Conservation (phyloP, 345 rosid genomes). For the Eucalyptus albens region DNA sequence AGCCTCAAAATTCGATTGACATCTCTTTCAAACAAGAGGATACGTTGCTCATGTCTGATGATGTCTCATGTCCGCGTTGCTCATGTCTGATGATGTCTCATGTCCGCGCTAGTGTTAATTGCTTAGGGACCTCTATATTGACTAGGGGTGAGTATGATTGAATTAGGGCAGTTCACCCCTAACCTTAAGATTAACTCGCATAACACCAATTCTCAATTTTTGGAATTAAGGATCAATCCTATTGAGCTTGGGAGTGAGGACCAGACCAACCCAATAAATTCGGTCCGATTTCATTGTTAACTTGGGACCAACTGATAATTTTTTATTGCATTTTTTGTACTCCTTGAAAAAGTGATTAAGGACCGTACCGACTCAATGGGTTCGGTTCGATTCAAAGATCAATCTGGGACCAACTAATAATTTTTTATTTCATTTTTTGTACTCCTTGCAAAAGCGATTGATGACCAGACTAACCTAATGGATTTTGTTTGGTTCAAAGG, state of each 20-base stretch:
- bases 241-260: too few relatives aligned
- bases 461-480: too few relatives aligned
- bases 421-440: too few relatives aligned
- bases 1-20: not conserved
- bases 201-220: too few relatives aligned
- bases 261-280: rapidly evolving
- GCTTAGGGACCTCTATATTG: not conserved
- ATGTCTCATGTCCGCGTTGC: not conserved
- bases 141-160: not conserved
- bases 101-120: not conserved
- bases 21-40: not conserved
- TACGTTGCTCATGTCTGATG: not conserved
- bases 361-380: rapidly evolving
- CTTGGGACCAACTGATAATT: too few relatives aligned
- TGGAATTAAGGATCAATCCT: too few relatives aligned
- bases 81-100: not conserved
- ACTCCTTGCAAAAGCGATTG: too few relatives aligned
- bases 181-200: too few relatives aligned
- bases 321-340: too few relatives aligned
- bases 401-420: rapidly evolving
- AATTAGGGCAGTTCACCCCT: rapidly evolving
- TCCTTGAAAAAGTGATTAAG: too few relatives aligned
- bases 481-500: rapidly evolving
- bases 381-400: too few relatives aligned
- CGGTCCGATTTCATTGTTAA: too few relatives aligned